Percentiles rank a stretch among this genome's conserved stretches.
Evolutionary conservation across 106 monocot genomes (phyloP).

Genomic region (Amphibolis antarctica): DNA sequence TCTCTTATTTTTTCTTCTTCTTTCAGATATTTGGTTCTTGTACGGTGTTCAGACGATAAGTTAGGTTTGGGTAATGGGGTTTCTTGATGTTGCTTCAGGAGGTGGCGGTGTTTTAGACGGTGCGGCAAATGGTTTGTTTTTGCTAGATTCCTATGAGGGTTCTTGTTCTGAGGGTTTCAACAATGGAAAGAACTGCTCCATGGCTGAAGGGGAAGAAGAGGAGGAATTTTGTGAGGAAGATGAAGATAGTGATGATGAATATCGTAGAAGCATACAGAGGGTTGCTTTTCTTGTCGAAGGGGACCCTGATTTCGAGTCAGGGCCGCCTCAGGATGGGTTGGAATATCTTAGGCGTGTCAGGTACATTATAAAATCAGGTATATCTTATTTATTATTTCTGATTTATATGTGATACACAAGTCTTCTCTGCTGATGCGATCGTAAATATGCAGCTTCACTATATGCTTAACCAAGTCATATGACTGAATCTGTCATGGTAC

Average conservation of each 20-base stretch:
- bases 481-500: too few species aligned
- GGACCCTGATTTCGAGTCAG: slow-evolving; percentile 96
- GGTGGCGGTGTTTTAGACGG: background rate
- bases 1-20: too few species aligned
- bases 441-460: too few species aligned
- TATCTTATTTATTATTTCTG: background rate
- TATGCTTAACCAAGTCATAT: too few species aligned
- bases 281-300: slow-evolving; percentile 79
- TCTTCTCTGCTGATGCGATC: too few species aligned
- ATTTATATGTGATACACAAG: too few species aligned
- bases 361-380: slow-evolving; percentile 20
- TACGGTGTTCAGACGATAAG: too few species aligned
- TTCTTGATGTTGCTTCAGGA: background rate
- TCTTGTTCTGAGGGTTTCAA: background rate
- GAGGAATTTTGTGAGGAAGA: slow-evolving; percentile 25
- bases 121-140: background rate
- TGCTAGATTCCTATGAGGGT: background rate
- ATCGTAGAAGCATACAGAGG: slow-evolving; percentile 47
- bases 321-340: slow-evolving; percentile 80
- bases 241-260: slow-evolving; percentile 54
- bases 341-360: slow-evolving; percentile 96
- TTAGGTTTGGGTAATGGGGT: too few species aligned
- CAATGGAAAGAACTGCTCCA: background rate
- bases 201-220: too few species aligned
- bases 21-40: too few species aligned